Evolutionary conservation across 2,329 filamentous ascomycete genomes (phyloP).

Genomic region (Xylariaceae sp.): DNA sequence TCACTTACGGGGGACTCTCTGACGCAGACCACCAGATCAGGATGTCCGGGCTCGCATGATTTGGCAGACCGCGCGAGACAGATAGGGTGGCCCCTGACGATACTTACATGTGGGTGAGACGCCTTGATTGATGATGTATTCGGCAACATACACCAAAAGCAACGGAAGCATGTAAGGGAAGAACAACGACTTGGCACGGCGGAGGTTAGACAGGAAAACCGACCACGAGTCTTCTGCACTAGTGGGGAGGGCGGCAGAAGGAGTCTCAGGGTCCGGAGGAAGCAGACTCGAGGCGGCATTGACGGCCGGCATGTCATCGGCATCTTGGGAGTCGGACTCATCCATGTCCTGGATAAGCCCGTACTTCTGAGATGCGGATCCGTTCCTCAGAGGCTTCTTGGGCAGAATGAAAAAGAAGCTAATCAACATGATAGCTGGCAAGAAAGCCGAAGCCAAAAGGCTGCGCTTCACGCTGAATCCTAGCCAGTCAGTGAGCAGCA

Average conservation of each 20-base stretch:
- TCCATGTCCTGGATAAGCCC: constrained; percentile 44
- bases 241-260: constrained; percentile 38
- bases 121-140: constrained; percentile 97
- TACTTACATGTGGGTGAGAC: constrained; percentile 65
- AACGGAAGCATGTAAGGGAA: constrained; percentile 84
- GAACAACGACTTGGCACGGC: constrained; percentile 64
- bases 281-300: constrained; percentile 47
- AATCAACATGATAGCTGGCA: constrained; percentile 76
- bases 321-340: constrained; percentile 37
- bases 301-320: constrained; percentile 34
- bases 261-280: constrained; percentile 38
- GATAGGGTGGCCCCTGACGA: too few relatives aligned
- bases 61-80: not conserved
- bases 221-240: constrained; percentile 30
- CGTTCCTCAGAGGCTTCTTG: constrained; percentile 53
- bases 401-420: constrained; percentile 84
- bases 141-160: constrained; percentile 86
- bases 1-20: not conserved
- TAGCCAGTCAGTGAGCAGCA: constrained; percentile 75
- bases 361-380: constrained; percentile 46
- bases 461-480: constrained; percentile 69
- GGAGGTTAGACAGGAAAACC: constrained; percentile 48
- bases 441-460: constrained; percentile 68
- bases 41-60: not conserved
- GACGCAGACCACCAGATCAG: not conserved